A percentile compares a stretch with the other conserved stretches of the same genome.
phyloP scores from a whole-genome alignment of 371 early-diverging fungal genomes.

The Sanchytrium tribonematis region DNA sequence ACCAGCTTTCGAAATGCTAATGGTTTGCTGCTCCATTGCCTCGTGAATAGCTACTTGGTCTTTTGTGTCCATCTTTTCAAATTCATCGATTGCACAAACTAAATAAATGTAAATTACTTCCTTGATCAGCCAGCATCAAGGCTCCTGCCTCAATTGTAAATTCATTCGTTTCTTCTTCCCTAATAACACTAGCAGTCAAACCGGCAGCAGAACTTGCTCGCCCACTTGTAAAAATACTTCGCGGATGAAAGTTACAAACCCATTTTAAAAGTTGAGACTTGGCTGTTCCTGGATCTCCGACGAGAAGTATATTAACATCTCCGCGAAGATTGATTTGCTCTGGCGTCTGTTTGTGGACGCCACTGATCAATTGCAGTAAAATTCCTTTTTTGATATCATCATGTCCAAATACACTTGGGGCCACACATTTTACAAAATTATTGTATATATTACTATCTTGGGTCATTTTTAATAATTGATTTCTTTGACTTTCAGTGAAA shows the following conservation, averaged over 20 bases:
- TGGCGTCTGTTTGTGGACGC: slow-evolving; percentile 71
- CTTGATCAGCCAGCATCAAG: slow-evolving; percentile 95
- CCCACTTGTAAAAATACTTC: slow-evolving; percentile 91
- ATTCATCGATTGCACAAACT: slow-evolving; percentile 99
- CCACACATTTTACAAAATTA: slow-evolving; percentile 51
- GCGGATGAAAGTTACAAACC: slow-evolving; percentile 21
- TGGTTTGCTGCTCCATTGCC: slow-evolving; percentile 99
- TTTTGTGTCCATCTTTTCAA: slow-evolving; percentile 95
- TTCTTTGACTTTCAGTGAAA: slow-evolving; percentile 37
- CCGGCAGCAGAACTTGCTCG: slow-evolving; percentile 97
- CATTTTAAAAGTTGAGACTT: slow-evolving; percentile 16
- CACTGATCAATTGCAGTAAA: slow-evolving; percentile 79
- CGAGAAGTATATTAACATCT: slow-evolving; percentile 40
- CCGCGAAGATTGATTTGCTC: slow-evolving; percentile 62
- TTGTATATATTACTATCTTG: slow-evolving; percentile 24
- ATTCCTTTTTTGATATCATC: slow-evolving; percentile 92
- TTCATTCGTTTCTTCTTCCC: slow-evolving; percentile 96
- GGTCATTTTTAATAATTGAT: slow-evolving; percentile 42
- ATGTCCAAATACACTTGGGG: slow-evolving; percentile 86
- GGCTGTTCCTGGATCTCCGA: slow-evolving; percentile 47
- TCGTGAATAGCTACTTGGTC: slow-evolving; percentile 99
- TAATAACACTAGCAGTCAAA: slow-evolving; percentile 90
- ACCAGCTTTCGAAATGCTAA: slow-evolving; percentile 97
- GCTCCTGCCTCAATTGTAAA: slow-evolving; percentile 99
- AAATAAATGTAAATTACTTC: too few relatives aligned